Evolutionary conservation across 345 rosid species (phyloP).

Genomic region (Euphorbia lathyris): DNA sequence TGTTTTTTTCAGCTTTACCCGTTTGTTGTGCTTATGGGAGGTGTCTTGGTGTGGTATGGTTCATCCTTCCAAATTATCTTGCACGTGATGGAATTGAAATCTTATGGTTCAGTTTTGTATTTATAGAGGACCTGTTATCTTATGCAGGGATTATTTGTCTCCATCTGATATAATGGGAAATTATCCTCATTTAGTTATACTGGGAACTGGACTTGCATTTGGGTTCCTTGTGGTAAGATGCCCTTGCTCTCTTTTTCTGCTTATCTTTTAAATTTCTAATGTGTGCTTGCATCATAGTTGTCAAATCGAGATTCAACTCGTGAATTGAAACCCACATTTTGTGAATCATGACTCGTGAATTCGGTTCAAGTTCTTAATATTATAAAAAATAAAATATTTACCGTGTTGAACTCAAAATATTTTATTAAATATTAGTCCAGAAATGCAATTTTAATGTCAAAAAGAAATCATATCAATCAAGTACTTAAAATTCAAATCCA

Average conservation of each 20-base stretch:
- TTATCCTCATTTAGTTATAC: constrained; percentile 81
- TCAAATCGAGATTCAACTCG: too few relatives aligned
- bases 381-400: too few relatives aligned
- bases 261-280: not conserved
- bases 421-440: too few relatives aligned
- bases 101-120: constrained; percentile 4
- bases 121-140: constrained; percentile 15
- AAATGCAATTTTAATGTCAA: too few relatives aligned
- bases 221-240: constrained; percentile 94
- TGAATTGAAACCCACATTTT: too few relatives aligned
- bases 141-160: constrained; percentile 70
- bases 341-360: too few relatives aligned
- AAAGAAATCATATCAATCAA: too few relatives aligned
- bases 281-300: not conserved
- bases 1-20: constrained; percentile 72
- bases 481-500: too few relatives aligned
- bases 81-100: not conserved
- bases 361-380: too few relatives aligned
- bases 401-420: too few relatives aligned
- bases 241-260: not conserved
- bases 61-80: constrained; percentile 6
- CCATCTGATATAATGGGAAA: constrained; percentile 70
- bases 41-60: constrained; percentile 78
- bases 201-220: constrained; percentile 98
- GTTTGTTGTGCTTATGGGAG: constrained; percentile 63